Percentiles rank a stretch among this genome's conserved stretches.
These are phyloP conservation scores for Vararia minispora DNA, from an alignment of 768 basidiomycete species.

Conservation along the genomic window DNA sequence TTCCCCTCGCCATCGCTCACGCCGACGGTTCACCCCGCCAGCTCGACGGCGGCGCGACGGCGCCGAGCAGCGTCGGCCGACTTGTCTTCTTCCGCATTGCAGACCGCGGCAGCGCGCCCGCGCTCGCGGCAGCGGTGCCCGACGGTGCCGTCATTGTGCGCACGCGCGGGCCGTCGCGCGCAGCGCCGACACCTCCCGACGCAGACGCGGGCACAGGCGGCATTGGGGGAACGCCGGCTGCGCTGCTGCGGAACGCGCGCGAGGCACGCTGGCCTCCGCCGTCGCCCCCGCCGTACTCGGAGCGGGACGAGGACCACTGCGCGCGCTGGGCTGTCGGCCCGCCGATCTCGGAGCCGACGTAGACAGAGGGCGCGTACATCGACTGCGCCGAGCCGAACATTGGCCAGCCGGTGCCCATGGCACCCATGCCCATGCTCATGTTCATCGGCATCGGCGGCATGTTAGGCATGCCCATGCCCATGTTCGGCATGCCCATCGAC, in stretches of 20 bases:
- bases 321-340: conserved; percentile 23
- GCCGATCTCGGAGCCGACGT: conserved; percentile 35
- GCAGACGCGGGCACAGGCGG: conserved; percentile 1
- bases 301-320: conserved; percentile 36
- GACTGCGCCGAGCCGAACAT: conserved; percentile 43
- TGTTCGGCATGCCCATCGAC: conserved; percentile 11
- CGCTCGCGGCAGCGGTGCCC: conserved; percentile 9
- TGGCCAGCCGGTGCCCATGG: conserved; percentile 33
- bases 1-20: no score
- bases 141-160: conserved; percentile 23
- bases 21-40: no score
- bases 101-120: background rate
- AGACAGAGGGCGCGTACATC: conserved; percentile 59
- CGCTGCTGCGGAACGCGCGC: conserved; percentile 11
- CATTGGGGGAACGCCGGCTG: conserved; percentile 3
- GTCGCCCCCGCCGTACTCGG: conserved; percentile 53
- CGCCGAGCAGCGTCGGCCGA: conserved; percentile 10
- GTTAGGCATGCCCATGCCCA: conserved; percentile 14
- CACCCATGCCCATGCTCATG: conserved; percentile 20
- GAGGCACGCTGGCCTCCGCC: conserved; percentile 19
- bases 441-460: background rate
- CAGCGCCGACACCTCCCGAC: conserved; percentile 9
- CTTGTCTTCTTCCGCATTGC: conserved; percentile 6
- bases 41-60: conserved; percentile 22
- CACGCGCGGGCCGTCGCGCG: conserved; percentile 13